Evolutionary conservation across 371 early-diverging fungal species (phyloP).

Genomic region (Mortierella sp.): DNA sequence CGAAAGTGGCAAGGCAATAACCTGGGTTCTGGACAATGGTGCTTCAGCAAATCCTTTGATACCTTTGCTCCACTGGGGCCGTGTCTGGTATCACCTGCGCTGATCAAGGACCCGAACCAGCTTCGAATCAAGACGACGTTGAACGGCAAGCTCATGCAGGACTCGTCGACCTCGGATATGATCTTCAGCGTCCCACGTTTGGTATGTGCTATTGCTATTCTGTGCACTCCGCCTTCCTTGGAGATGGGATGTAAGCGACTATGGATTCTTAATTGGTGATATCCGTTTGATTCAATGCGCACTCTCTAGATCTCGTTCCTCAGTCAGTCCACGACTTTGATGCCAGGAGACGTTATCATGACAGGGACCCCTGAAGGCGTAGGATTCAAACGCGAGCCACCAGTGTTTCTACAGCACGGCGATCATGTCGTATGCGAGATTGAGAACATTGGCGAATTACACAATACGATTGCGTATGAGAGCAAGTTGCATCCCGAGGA

Average conservation of each 20-base stretch:
- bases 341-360: slow-evolving; percentile 68
- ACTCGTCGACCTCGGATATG: slow-evolving; percentile 68
- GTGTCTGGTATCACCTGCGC: slow-evolving; percentile 59
- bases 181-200: slow-evolving; percentile 60
- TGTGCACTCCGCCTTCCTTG: too few relatives aligned
- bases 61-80: slow-evolving; percentile 73
- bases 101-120: slow-evolving; percentile 63
- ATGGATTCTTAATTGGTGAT: too few relatives aligned
- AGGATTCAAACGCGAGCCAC: slow-evolving; percentile 63
- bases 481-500: slow-evolving; percentile 8
- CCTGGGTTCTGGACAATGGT: slow-evolving; percentile 66
- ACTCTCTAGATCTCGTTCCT: slow-evolving; percentile 60
- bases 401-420: slow-evolving; percentile 64
- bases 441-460: slow-evolving; percentile 66
- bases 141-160: slow-evolving; percentile 65
- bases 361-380: slow-evolving; percentile 75
- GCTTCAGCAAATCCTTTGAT: slow-evolving; percentile 72
- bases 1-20: slow-evolving; percentile 67
- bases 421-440: slow-evolving; percentile 63
- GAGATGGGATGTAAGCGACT: too few relatives aligned
- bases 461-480: slow-evolving; percentile 62
- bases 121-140: slow-evolving; percentile 58
- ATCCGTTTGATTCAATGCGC: too few relatives aligned
- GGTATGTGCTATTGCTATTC: too few relatives aligned
- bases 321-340: slow-evolving; percentile 68